Evolutionary conservation across 2,329 filamentous ascomycete genomes (phyloP).

Genomic region (Pseudopyricularia cyperi): DNA sequence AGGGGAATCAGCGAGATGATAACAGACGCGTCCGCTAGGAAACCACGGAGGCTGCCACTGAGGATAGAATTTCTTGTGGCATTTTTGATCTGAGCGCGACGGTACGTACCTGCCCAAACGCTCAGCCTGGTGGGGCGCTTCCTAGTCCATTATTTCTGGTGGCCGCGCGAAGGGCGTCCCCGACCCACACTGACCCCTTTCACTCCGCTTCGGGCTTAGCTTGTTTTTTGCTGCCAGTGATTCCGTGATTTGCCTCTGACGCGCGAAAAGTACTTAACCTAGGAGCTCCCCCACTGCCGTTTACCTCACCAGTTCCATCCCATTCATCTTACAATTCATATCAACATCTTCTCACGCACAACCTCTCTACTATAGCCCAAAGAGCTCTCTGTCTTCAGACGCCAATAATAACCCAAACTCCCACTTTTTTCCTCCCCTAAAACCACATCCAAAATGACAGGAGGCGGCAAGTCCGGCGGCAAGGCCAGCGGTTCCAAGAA

Average conservation of each 20-base stretch:
- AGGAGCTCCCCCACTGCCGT: constrained; percentile 28
- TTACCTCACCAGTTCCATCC: constrained; percentile 16
- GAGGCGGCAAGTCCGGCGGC: constrained; percentile 98
- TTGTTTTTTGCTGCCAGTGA: constrained; percentile 22
- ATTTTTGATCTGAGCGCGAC: background rate
- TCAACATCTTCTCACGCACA: constrained; percentile 16
- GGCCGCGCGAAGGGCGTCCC: background rate
- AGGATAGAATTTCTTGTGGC: background rate
- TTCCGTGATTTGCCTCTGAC: constrained; percentile 30
- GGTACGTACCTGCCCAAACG: background rate
- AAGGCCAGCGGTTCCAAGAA: constrained; percentile 99
- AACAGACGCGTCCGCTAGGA: background rate
- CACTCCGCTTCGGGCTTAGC: constrained; percentile 18
- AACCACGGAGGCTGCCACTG: background rate
- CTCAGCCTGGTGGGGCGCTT: background rate
- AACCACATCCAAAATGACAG: constrained; percentile 82
- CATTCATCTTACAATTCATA: constrained; percentile 12
- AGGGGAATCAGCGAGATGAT: background rate
- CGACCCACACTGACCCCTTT: constrained; percentile 1
- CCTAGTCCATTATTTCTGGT: background rate
- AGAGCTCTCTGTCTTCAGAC: background rate
- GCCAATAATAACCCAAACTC: constrained; percentile 6
- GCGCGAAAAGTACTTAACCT: constrained; percentile 44
- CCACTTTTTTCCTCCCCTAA: constrained; percentile 17
- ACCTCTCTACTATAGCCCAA: constrained; percentile 15